Percentiles rank a stretch among this genome's conserved stretches.
Conservation (phyloP, 495 filamentous ascomycete genomes). For the Neurospora intermedia region DNA sequence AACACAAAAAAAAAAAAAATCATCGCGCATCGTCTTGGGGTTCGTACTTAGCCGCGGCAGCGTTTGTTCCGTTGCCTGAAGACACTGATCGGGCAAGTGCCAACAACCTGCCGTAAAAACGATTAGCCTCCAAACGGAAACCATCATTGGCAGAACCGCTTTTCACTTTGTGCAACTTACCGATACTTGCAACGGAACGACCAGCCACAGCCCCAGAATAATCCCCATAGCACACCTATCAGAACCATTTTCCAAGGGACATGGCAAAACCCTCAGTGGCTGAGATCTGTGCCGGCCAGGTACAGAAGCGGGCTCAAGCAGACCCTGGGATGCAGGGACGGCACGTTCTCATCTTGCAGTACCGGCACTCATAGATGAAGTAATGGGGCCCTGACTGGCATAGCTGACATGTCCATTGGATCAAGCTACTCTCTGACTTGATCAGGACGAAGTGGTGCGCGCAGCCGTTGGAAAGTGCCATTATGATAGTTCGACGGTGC, state of each 20-base stretch:
- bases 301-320: conserved; percentile 9
- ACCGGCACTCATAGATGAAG: conserved; percentile 71
- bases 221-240: not conserved
- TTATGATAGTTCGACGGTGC: conserved; percentile 13
- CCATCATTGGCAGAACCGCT: not conserved
- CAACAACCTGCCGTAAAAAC: not conserved
- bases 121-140: not conserved
- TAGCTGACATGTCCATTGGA: conserved; percentile 68
- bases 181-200: conserved; percentile 1
- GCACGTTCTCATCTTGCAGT: conserved; percentile 70
- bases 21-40: not conserved
- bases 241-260: not conserved
- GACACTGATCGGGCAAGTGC: not conserved
- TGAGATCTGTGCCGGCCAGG: not conserved
- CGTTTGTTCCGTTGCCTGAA: not conserved
- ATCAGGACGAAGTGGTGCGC: conserved; percentile 64
- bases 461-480: conserved; percentile 56
- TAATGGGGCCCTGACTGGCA: conserved; percentile 72
- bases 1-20: not conserved
- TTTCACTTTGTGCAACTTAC: conserved; percentile 12
- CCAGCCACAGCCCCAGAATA: not conserved
- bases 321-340: conserved; percentile 52
- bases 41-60: not conserved
- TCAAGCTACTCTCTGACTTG: conserved; percentile 63
- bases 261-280: not conserved